A percentile compares a stretch with the other conserved stretches of the same genome.
Conservation (phyloP, 176 grass and related monocot species). For the Puccinellia tenuiflora region DNA sequence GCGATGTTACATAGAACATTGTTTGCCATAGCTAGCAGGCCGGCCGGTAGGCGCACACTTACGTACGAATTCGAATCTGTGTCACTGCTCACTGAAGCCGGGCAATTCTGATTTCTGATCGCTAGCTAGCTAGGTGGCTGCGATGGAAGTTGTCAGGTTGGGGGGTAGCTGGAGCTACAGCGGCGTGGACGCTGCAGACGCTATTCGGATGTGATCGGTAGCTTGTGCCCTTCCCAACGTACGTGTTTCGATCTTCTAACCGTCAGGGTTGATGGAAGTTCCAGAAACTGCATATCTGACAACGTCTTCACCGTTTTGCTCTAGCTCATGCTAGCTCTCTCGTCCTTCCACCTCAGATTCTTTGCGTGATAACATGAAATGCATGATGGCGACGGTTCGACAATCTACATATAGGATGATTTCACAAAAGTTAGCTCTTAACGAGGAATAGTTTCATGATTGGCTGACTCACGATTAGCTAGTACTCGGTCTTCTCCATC, state of each 20-base stretch:
- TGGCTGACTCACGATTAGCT: not conserved
- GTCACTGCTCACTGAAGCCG: not conserved
- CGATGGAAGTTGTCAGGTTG: too few species aligned
- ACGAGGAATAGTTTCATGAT: not conserved
- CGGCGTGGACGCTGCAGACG: not conserved
- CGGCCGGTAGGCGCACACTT: not conserved
- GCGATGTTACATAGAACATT: not conserved
- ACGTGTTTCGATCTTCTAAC: not conserved
- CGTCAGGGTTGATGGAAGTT: not conserved
- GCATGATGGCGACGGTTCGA: not conserved
- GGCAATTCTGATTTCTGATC: too few species aligned
- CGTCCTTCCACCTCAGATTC: not conserved
- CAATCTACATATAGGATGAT: too few species aligned
- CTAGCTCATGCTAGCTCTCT: not conserved
- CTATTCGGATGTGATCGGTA: not conserved
- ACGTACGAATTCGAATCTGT: not conserved
- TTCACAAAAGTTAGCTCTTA: not conserved
- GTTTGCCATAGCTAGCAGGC: not conserved
- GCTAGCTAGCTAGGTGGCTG: not conserved
- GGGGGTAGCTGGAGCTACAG: not conserved
- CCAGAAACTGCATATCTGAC: not conserved
- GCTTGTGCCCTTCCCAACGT: slow-evolving; percentile 1
- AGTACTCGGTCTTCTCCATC: too few species aligned
- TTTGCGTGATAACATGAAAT: not conserved
- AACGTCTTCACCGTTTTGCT: not conserved